These are phyloP conservation scores for Simplicillium sp. DNA, from an alignment of 2,329 filamentous ascomycete species.

Conservation along the genomic window DNA sequence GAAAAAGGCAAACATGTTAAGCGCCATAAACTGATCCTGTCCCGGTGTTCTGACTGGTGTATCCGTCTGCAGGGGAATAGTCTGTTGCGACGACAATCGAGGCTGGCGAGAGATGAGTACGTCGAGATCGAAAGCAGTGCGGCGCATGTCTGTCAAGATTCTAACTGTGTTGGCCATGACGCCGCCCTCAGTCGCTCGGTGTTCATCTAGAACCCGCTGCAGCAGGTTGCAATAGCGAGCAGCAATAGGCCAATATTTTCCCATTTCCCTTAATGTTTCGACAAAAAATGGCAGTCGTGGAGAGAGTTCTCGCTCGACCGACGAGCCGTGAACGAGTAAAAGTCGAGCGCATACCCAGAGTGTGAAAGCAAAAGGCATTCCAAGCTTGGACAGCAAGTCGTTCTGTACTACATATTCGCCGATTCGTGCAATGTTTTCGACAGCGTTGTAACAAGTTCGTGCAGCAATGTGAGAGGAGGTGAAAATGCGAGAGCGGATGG, in stretches of 20 bases:
- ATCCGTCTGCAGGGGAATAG: constrained; percentile 38
- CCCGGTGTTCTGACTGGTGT: constrained; percentile 61
- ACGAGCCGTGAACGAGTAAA: constrained; percentile 81
- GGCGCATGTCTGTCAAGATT: constrained; percentile 84
- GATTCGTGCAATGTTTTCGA: constrained; percentile 71
- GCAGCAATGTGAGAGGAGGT: constrained; percentile 79
- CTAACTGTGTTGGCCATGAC: constrained; percentile 75
- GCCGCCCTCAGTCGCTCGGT: constrained; percentile 69
- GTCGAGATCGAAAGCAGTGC: constrained; percentile 83
- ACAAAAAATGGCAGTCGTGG: constrained; percentile 76
- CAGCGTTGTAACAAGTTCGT: constrained; percentile 73
- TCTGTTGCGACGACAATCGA: constrained; percentile 27
- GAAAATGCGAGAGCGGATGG: constrained; percentile 79
- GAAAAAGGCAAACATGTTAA: constrained; percentile 93
- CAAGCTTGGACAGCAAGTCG: constrained; percentile 67
- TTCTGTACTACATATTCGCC: constrained; percentile 71
- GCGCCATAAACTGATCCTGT: constrained; percentile 76
- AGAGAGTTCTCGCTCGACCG: constrained; percentile 74
- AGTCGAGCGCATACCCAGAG: constrained; percentile 86
- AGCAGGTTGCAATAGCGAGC: constrained; percentile 72
- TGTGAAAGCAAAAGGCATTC: constrained; percentile 84
- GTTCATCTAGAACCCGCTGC: constrained; percentile 77
- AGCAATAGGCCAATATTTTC: constrained; percentile 77
- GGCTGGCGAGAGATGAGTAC: constrained; percentile 82
- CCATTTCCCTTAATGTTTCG: constrained; percentile 71